Base-by-base conservation (phyloP, 2,329 filamentous ascomycete genomes). In the Diplodia seriata region DNA sequence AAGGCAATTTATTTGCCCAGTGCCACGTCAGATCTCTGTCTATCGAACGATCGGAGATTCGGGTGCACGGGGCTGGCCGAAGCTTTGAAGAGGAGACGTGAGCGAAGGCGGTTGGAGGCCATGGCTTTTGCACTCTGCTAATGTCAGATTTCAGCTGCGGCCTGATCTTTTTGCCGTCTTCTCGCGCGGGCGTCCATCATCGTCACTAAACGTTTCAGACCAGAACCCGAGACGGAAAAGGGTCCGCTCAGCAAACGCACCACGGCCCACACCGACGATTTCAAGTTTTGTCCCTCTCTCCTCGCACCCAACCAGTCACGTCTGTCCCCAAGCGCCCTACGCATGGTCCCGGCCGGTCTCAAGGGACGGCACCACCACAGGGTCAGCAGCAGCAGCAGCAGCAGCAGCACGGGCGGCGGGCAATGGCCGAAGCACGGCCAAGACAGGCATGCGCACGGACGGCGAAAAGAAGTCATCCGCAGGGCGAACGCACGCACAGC, bases 1-100 rank as follows among this genome's bases (percentile, higher is more conserved):
- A 33, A 49, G 47, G 43, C 31, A 63, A 38, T 51, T 51, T 63
- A 31, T 47, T 49, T 63, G 43, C n/a, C 54, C 47, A 38, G 59
- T 63, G 59, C 59, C 59, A 63, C 59, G 59, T 63, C 59, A 63
- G 43, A 63, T 63, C 59, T 63, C 43, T 47, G 43, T 31, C 40
- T 63, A 50, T 51, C 59, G 43, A 63, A 63, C 59, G 59, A 63
- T 63, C 59, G 59, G 47, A 63, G 59, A 63, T 51, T 63, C 59
- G 59, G 59, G 43, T 31, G 43, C 43, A 63, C 59, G 59, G 59
- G 43, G 36, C 29, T 63, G 59, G 59, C 43, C 59, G 59, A 26
- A 5, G 29, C 26, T 55, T 31, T 29, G 18, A 33, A n/a, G 53
- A 33, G 29, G 26, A 31, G 26, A 20, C n/a, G 2, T 29, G 18